Percentiles rank a stretch among this genome's conserved stretches.
Evolutionary conservation across 2,329 filamentous ascomycete genomes (phyloP).

Genomic region (Hymenoscyphus fructigenus): DNA sequence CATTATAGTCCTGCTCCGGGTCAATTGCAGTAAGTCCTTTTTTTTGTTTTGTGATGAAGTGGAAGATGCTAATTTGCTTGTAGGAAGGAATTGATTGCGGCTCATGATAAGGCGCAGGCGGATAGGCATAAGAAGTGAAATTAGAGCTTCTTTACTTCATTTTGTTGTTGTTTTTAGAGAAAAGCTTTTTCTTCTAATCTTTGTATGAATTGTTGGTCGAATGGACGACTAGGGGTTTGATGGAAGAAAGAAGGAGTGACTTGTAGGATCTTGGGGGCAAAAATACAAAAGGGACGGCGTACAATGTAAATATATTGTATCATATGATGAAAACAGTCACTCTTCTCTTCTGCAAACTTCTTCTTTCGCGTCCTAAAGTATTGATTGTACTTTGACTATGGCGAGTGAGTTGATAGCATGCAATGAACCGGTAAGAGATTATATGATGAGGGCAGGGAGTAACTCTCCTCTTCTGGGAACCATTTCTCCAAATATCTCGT

Average conservation of each 20-base stretch:
- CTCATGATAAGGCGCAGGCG: conserved; percentile 65
- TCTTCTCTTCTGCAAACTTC: conserved; percentile 17
- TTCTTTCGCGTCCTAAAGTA: background rate
- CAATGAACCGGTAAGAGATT: too few relatives aligned
- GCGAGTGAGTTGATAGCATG: too few relatives aligned
- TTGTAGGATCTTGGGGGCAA: background rate
- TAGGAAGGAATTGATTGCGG: conserved; percentile 64
- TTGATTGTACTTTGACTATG: too few relatives aligned
- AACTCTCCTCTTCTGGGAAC: too few relatives aligned
- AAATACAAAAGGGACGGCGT: conserved; percentile 11
- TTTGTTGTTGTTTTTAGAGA: conserved; percentile 16
- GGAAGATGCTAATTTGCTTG: conserved; percentile 12
- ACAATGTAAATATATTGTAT: conserved; percentile 21
- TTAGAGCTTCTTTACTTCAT: conserved; percentile 5
- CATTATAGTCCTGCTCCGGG: conserved; percentile 86
- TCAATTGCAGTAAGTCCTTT: conserved; percentile 77
- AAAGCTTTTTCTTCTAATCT: background rate
- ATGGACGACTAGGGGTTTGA: background rate
- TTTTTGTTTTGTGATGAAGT: background rate
- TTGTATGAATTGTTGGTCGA: conserved; percentile 1
- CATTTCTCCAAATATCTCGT: too few relatives aligned
- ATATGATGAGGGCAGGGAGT: too few relatives aligned
- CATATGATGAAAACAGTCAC: conserved; percentile 20
- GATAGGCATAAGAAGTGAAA: conserved; percentile 45
- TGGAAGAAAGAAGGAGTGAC: background rate